Conservation (phyloP, 768 basidiomycete species). For the Tephrocybe sp. region DNA sequence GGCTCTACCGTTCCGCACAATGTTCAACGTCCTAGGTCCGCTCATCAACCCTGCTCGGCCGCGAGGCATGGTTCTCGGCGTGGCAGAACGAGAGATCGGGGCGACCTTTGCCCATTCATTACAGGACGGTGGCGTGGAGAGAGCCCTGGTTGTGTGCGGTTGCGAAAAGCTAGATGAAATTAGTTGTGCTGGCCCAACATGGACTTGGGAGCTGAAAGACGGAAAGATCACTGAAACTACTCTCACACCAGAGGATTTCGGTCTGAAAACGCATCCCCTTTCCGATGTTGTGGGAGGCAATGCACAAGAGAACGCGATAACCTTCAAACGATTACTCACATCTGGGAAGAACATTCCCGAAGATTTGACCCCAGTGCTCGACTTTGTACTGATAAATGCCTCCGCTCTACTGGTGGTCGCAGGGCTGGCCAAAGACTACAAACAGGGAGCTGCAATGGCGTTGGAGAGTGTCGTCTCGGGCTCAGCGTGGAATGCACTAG, state of each 20-base stretch:
- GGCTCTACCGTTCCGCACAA: constrained; percentile 88
- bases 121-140: constrained; percentile 68
- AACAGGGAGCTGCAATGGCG: constrained; percentile 72
- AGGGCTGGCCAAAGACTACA: constrained; percentile 68
- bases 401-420: constrained; percentile 86
- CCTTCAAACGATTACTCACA: constrained; percentile 63
- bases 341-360: constrained; percentile 57
- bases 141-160: constrained; percentile 93
- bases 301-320: constrained; percentile 80
- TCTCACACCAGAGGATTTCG: constrained; percentile 76
- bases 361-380: constrained; percentile 60
- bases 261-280: constrained; percentile 70
- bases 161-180: constrained; percentile 93
- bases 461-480: constrained; percentile 59
- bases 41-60: constrained; percentile 91
- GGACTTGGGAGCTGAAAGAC: constrained; percentile 78
- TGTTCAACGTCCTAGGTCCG: constrained; percentile 95
- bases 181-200: constrained; percentile 88
- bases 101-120: constrained; percentile 77
- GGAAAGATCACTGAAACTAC: constrained; percentile 62
- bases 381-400: constrained; percentile 91
- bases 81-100: constrained; percentile 82
- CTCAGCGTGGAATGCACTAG: constrained; percentile 57
- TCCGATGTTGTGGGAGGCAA: constrained; percentile 66
- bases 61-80: constrained; percentile 87